Percentiles rank a stretch among this genome's conserved stretches.
Evolutionary conservation across 257 asterid genomes (phyloP).

Genomic region (Solanum peruvianum): DNA sequence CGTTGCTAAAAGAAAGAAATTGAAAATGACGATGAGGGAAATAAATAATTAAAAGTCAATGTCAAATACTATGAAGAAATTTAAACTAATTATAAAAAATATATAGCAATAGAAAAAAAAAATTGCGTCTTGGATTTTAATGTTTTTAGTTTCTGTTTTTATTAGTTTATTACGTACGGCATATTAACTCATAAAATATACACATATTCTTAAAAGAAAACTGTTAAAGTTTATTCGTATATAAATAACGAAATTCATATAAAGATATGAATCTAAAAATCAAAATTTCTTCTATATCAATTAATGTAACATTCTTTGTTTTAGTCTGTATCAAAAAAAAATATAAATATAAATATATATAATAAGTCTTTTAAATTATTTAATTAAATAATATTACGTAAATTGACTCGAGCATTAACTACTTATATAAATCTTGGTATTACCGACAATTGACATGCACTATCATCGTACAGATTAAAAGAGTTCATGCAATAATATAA

Average conservation of each 20-base stretch:
- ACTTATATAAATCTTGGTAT: background rate
- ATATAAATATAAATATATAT: no score
- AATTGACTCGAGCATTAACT: background rate
- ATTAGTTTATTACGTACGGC: background rate
- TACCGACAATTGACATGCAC: background rate
- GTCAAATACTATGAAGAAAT: background rate
- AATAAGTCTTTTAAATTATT: no score
- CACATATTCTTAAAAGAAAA: background rate
- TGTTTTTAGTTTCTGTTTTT: background rate
- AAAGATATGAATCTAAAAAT: no score
- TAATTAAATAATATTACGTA: background rate
- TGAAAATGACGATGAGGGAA: background rate
- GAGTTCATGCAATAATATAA: slow-evolving; percentile 1
- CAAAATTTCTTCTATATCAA: no score
- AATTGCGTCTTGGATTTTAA: background rate
- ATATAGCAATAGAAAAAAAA: background rate
- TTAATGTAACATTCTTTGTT: no score
- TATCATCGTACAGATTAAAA: background rate
- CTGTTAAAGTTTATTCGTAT: no score
- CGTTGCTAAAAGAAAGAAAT: background rate
- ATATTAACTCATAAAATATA: background rate
- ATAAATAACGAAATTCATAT: no score
- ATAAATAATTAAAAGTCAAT: background rate
- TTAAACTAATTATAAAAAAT: background rate
- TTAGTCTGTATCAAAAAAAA: no score